A percentile compares a stretch with the other conserved stretches of the same genome.
phyloP scores from a whole-genome alignment of 1,284 basidiomycete species.

The Tilletiaria anomala region DNA sequence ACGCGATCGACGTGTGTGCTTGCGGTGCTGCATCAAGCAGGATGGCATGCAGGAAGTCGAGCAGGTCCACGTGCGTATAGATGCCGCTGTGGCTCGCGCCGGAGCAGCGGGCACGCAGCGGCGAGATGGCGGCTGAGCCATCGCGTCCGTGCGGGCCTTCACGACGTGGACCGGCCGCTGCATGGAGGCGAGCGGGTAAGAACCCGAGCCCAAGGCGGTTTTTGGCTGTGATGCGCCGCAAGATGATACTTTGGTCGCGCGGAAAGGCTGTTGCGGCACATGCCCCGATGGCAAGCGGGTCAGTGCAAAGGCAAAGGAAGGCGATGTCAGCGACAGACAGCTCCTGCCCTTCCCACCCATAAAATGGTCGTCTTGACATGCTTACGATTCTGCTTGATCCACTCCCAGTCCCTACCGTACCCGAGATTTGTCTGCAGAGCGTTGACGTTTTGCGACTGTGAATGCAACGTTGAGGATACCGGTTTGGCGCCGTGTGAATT shows the following conservation, averaged over 20 bases:
- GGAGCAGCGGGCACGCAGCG: too few relatives aligned
- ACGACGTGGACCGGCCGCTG: not conserved
- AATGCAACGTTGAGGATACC: too few relatives aligned
- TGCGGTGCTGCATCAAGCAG: not conserved
- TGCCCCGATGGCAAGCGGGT: too few relatives aligned
- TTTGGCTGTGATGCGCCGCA: slow-evolving; percentile 1
- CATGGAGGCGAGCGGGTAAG: slow-evolving; percentile 1
- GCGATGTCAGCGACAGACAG: not conserved
- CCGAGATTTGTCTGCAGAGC: not conserved
- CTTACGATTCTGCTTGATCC: not conserved
- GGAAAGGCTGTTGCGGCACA: too few relatives aligned
- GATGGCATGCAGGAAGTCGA: not conserved
- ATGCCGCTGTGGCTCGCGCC: too few relatives aligned
- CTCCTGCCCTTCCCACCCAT: not conserved
- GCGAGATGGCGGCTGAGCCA: too few relatives aligned
- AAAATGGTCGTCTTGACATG: not conserved
- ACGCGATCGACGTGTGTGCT: slow-evolving; percentile 1
- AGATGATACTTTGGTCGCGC: not conserved
- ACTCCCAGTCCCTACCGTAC: not conserved
- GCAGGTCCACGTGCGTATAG: not conserved
- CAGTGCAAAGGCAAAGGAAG: too few relatives aligned
- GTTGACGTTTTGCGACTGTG: not conserved
- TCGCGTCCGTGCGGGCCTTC: not conserved
- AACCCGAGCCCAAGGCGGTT: slow-evolving; percentile 1
- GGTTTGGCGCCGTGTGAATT: too few relatives aligned